phyloP scores from a whole-genome alignment of 73 alveolate species.

The Tetrahymena elliotti region DNA sequence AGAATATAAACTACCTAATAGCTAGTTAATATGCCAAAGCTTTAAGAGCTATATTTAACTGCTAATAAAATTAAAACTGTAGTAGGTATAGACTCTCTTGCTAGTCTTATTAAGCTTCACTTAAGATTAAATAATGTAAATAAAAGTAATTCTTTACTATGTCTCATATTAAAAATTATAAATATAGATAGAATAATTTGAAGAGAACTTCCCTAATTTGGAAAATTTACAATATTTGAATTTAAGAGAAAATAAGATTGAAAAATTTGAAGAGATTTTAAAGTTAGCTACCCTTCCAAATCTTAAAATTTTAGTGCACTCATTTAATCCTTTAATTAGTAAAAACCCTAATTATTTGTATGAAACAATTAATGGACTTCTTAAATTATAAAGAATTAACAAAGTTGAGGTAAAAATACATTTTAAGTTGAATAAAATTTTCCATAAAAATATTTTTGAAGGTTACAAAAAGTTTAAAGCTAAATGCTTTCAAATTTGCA shows the following conservation, averaged over 20 bases:
- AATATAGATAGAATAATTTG: constrained; percentile 20
- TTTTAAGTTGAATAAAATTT: not conserved
- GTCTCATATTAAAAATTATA: too few species aligned
- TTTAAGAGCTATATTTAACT: constrained; percentile 16
- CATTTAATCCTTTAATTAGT: constrained; percentile 6
- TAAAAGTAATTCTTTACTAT: too few species aligned
- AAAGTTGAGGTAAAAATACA: not conserved
- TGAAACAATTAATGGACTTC: constrained; percentile 9
- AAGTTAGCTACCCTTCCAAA: constrained; percentile 9
- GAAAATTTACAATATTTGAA: constrained; percentile 14
- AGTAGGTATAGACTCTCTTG: constrained; percentile 9
- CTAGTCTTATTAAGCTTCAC: constrained; percentile 4
- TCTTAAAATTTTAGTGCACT: constrained; percentile 5
- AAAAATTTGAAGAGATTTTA: constrained; percentile 19
- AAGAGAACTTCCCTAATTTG: constrained; percentile 26
- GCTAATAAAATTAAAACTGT: constrained; percentile 18
- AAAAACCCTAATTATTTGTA: constrained; percentile 25
- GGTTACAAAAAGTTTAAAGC: constrained; percentile 7
- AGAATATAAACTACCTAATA: not conserved
- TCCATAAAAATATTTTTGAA: not conserved
- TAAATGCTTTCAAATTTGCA: constrained; percentile 19
- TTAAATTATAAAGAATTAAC: constrained; percentile 12
- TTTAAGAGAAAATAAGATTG: constrained; percentile 29
- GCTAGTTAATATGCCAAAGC: constrained; percentile 11
- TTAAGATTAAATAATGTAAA: constrained; percentile 17